Evolutionary conservation across 306 rosid species (phyloP).

Genomic region (Pyrus communis): DNA sequence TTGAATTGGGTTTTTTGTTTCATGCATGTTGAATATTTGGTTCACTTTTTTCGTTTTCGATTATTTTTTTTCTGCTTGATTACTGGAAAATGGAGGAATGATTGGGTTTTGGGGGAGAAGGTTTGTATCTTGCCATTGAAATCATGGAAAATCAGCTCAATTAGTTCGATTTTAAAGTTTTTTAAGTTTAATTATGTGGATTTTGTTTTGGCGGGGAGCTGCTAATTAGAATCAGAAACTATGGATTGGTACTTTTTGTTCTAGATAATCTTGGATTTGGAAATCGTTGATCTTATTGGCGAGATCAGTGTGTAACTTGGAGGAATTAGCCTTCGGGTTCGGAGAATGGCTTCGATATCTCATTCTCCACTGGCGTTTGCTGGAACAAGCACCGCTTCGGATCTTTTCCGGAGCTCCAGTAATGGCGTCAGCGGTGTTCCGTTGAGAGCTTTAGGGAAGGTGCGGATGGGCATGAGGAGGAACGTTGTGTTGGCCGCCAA

Average conservation of each 20-base stretch:
- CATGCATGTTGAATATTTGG: background rate
- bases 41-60: background rate
- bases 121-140: background rate
- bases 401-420: slow-evolving; percentile 73
- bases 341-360: slow-evolving; percentile 64
- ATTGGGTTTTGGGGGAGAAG: background rate
- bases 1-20: background rate
- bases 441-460: slow-evolving; percentile 55
- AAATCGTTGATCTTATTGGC: slow-evolving; percentile 27
- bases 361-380: slow-evolving; percentile 38
- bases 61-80: background rate
- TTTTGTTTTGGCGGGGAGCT: background rate
- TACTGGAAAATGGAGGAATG: background rate
- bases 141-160: background rate
- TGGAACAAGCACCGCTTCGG: slow-evolving; percentile 53
- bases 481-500: slow-evolving; percentile 49
- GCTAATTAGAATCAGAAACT: background rate
- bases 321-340: slow-evolving; percentile 10
- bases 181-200: background rate
- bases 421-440: slow-evolving; percentile 61
- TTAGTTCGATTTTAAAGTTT: background rate
- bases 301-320: slow-evolving; percentile 29
- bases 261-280: slow-evolving; percentile 13
- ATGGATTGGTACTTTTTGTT: background rate
- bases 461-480: slow-evolving; percentile 36